Evolutionary conservation across 306 rosid species (phyloP).

Genomic region (Vigna trinervia): DNA sequence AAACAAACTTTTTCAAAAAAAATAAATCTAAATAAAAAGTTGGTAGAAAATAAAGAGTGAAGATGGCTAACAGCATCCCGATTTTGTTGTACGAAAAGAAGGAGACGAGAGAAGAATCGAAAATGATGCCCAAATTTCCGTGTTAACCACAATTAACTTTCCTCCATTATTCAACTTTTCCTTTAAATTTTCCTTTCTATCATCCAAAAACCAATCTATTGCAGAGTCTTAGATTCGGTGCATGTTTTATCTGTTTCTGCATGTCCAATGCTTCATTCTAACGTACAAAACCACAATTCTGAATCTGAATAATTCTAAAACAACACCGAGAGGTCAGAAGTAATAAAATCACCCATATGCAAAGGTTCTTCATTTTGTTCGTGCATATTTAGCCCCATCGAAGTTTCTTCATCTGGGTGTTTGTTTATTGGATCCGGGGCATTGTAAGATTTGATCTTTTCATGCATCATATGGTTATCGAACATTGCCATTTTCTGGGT

Average conservation of each 20-base stretch:
- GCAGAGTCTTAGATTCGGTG: neutral
- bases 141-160: conserved; percentile 13
- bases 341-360: neutral
- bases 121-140: conserved; percentile 53
- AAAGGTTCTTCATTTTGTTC: conserved; percentile 35
- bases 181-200: neutral
- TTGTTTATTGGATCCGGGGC: conserved; percentile 27
- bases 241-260: neutral
- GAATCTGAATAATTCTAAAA: neutral
- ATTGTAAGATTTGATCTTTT: conserved; percentile 30
- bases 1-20: neutral
- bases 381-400: neutral
- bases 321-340: neutral
- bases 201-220: neutral
- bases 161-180: neutral
- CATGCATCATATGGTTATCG: neutral
- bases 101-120: conserved; percentile 30
- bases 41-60: neutral
- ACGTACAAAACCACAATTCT: neutral
- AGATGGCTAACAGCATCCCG: neutral
- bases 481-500: neutral
- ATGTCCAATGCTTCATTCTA: neutral
- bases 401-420: conserved; percentile 18
- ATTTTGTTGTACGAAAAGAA: neutral
- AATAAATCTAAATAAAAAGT: neutral